Conservation (phyloP, 345 rosid genomes). For the Hibiscus mutabilis region DNA sequence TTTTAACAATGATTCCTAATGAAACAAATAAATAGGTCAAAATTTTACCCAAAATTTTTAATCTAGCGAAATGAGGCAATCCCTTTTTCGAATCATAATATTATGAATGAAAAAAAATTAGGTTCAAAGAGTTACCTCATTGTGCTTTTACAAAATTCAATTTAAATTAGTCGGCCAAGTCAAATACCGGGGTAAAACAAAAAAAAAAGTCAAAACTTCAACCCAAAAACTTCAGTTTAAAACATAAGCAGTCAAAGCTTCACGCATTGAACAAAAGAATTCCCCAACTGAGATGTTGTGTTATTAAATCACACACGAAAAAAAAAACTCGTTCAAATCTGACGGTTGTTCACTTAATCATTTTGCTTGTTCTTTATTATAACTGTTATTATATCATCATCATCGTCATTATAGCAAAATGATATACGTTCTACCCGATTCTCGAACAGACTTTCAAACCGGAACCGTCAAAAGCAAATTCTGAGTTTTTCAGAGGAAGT, state of each 20-base stretch:
- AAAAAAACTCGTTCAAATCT: not conserved
- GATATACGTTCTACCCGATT: slow-evolving; percentile 9
- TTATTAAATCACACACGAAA: slow-evolving; percentile 2
- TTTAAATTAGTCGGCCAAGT: too few species aligned
- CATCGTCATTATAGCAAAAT: slow-evolving; percentile 16
- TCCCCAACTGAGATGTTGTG: not conserved
- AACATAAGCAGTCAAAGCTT: not conserved
- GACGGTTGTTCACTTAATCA: slow-evolving; percentile 10
- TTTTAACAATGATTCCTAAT: not conserved
- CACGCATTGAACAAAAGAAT: not conserved
- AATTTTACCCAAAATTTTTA: too few species aligned
- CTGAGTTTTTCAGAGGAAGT: slow-evolving; percentile 38
- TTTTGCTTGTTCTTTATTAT: slow-evolving; percentile 9
- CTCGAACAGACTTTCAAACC: not conserved
- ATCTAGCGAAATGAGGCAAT: too few species aligned
- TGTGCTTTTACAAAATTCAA: too few species aligned
- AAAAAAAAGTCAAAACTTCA: too few species aligned
- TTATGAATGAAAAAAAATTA: too few species aligned
- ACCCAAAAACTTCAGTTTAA: not conserved
- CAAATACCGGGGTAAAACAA: too few species aligned
- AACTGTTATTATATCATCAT: slow-evolving; percentile 5
- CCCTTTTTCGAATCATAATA: too few species aligned
- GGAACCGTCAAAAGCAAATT: not conserved
- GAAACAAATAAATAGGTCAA: not conserved
- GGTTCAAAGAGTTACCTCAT: too few species aligned